phyloP scores from a whole-genome alignment of 2,329 filamentous ascomycete species.

The Drechslerella dactyloides region DNA sequence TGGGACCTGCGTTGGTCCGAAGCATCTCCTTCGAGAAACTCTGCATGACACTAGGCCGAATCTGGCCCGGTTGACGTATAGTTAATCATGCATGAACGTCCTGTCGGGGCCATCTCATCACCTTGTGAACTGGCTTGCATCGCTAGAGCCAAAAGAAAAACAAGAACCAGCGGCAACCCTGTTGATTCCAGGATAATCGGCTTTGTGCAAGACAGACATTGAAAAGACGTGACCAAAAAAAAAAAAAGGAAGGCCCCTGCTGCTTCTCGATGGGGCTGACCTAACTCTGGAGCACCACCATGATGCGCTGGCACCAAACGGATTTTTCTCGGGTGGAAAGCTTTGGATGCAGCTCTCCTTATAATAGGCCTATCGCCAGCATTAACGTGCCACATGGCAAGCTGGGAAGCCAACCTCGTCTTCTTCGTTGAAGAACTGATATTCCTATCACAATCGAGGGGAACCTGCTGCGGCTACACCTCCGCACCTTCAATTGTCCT shows the following conservation, averaged over 20 bases:
- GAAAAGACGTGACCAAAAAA: not conserved
- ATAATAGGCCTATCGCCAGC: constrained; percentile 39
- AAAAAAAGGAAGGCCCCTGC: constrained; percentile 18
- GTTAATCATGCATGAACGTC: not conserved
- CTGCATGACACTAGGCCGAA: constrained; percentile 35
- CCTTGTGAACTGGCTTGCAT: constrained; percentile 50
- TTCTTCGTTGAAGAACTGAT: constrained; percentile 22
- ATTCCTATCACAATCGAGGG: constrained; percentile 39
- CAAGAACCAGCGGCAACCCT: constrained; percentile 16
- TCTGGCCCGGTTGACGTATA: constrained; percentile 45
- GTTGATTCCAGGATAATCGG: constrained; percentile 10
- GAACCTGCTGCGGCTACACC: constrained; percentile 33
- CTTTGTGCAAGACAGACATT: constrained; percentile 6
- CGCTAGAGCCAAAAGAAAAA: constrained; percentile 34
- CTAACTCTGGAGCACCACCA: constrained; percentile 37
- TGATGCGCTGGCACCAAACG: constrained; percentile 46
- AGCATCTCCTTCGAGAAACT: constrained; percentile 32
- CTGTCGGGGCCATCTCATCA: constrained; percentile 50
- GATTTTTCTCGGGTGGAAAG: constrained; percentile 17
- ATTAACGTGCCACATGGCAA: constrained; percentile 49
- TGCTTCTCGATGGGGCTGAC: constrained; percentile 43
- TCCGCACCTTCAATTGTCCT: constrained; percentile 26
- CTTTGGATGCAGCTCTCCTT: constrained; percentile 27
- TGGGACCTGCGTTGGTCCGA: constrained; percentile 50
- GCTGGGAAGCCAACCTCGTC: constrained; percentile 38